Conservation (phyloP, 1,139 yeast species). For the Sugiyamaella pinicola region DNA sequence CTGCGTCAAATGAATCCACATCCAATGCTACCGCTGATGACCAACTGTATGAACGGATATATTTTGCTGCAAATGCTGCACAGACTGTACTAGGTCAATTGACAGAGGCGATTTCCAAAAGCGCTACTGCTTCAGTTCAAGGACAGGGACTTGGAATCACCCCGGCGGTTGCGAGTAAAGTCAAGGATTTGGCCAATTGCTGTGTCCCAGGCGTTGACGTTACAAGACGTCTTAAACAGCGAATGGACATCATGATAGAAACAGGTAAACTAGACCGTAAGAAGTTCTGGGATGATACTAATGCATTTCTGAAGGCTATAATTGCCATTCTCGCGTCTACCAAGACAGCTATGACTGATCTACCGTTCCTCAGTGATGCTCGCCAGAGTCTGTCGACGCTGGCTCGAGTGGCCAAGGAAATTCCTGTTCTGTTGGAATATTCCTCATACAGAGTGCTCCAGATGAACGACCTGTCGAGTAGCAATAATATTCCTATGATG, state of each 20-base stretch:
- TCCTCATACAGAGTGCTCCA: slow-evolving; percentile 49
- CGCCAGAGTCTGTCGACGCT: slow-evolving; percentile 77
- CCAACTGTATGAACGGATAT: slow-evolving; percentile 72
- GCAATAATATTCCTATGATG: neutral
- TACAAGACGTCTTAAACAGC: slow-evolving; percentile 64
- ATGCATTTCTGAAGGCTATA: slow-evolving; percentile 77
- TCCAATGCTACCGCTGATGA: slow-evolving; percentile 61
- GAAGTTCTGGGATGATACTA: slow-evolving; percentile 84
- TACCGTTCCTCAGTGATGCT: slow-evolving; percentile 77
- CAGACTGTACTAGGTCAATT: slow-evolving; percentile 78
- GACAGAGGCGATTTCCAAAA: slow-evolving; percentile 72
- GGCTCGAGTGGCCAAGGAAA: slow-evolving; percentile 87
- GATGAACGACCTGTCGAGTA: slow-evolving; percentile 16
- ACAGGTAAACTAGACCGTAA: slow-evolving; percentile 57
- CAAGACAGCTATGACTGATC: slow-evolving; percentile 76
- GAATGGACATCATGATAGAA: slow-evolving; percentile 55
- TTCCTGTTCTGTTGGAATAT: slow-evolving; percentile 74
- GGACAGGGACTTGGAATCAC: slow-evolving; percentile 37
- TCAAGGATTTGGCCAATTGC: slow-evolving; percentile 76
- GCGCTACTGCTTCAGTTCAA: slow-evolving; percentile 59
- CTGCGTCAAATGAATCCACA: slow-evolving; percentile 25
- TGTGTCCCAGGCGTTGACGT: slow-evolving; percentile 80
- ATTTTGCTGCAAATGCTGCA: slow-evolving; percentile 73
- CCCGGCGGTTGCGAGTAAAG: slow-evolving; percentile 58
- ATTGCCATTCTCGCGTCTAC: slow-evolving; percentile 82